phyloP scores from a whole-genome alignment of 306 rosid species.

The Castanopsis chinensis region DNA sequence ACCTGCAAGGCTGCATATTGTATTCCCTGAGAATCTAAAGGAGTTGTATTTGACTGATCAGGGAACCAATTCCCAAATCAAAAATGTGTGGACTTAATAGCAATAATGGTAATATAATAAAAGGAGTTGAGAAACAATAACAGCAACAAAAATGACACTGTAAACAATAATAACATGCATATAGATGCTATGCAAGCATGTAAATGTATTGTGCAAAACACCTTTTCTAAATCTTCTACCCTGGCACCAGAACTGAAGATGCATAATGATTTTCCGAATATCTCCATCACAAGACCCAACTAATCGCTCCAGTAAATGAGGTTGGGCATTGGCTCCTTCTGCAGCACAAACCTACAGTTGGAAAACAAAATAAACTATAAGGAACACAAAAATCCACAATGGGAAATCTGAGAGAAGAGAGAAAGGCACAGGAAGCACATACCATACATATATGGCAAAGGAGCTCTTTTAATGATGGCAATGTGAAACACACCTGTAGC shows the following conservation, averaged over 20 bases:
- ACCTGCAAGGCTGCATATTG: background rate
- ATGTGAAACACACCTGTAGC: slow-evolving; percentile 49
- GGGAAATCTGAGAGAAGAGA: slow-evolving; percentile 7
- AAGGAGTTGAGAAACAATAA: background rate
- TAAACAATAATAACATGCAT: background rate
- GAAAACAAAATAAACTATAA: slow-evolving; percentile 18
- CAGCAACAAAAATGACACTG: background rate
- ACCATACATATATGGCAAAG: slow-evolving; percentile 68
- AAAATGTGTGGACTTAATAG: background rate
- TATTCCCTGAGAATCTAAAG: background rate
- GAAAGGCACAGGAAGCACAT: slow-evolving; percentile 26
- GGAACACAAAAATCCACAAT: slow-evolving; percentile 11
- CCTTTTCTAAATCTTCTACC: slow-evolving; percentile 54
- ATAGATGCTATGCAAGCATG: background rate
- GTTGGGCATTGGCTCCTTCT: slow-evolving; percentile 51
- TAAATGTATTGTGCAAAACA: slow-evolving; percentile 20
- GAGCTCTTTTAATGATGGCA: slow-evolving; percentile 62
- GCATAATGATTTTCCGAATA: slow-evolving; percentile 75
- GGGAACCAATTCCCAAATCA: background rate
- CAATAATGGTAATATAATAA: background rate
- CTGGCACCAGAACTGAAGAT: slow-evolving; percentile 95
- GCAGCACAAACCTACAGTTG: slow-evolving; percentile 66
- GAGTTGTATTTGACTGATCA: background rate
- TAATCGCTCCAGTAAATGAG: slow-evolving; percentile 56
- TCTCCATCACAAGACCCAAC: slow-evolving; percentile 60